Evolutionary conservation across 2,329 filamentous ascomycete genomes (phyloP).

Genomic region (Paraphoma sp.): DNA sequence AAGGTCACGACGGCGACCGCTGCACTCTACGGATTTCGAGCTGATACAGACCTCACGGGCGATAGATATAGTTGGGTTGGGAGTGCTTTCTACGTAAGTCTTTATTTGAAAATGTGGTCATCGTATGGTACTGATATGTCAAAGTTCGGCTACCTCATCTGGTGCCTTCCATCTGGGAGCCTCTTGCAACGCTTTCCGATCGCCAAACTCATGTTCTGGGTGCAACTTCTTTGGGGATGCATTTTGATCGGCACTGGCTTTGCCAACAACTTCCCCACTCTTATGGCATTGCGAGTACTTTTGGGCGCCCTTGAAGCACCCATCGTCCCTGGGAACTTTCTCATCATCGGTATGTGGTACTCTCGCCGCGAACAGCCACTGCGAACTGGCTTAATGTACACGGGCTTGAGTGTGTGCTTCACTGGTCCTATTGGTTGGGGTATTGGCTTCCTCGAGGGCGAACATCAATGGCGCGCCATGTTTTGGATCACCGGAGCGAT

Average conservation of each 20-base stretch:
- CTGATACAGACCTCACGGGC: conserved; percentile 27
- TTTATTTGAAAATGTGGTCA: conserved; percentile 1
- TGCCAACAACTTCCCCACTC: conserved; percentile 44
- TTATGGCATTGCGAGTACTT: conserved; percentile 60
- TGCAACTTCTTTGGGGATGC: conserved; percentile 20
- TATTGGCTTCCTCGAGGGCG: conserved; percentile 29
- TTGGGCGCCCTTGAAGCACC: conserved; percentile 64
- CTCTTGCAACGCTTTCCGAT: conserved; percentile 28
- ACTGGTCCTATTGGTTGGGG: conserved; percentile 42
- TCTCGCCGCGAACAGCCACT: conserved; percentile 41
- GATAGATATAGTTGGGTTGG: conserved; percentile 33
- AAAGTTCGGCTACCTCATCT: conserved; percentile 30
- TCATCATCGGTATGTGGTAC: conserved; percentile 49
- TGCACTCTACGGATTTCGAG: conserved; percentile 30
- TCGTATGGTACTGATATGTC: not conserved
- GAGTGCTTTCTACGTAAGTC: conserved; percentile 19
- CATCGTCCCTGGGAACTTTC: conserved; percentile 49
- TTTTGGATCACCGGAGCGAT: conserved; percentile 47
- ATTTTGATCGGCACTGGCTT: conserved; percentile 21
- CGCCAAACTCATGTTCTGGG: conserved; percentile 22
- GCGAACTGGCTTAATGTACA: conserved; percentile 36
- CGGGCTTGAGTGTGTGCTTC: conserved; percentile 43
- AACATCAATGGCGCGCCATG: conserved; percentile 49
- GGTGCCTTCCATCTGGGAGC: conserved; percentile 21
- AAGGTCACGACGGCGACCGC: conserved; percentile 28